Conservation (phyloP, 768 basidiomycete species). For the Mycena venus region DNA sequence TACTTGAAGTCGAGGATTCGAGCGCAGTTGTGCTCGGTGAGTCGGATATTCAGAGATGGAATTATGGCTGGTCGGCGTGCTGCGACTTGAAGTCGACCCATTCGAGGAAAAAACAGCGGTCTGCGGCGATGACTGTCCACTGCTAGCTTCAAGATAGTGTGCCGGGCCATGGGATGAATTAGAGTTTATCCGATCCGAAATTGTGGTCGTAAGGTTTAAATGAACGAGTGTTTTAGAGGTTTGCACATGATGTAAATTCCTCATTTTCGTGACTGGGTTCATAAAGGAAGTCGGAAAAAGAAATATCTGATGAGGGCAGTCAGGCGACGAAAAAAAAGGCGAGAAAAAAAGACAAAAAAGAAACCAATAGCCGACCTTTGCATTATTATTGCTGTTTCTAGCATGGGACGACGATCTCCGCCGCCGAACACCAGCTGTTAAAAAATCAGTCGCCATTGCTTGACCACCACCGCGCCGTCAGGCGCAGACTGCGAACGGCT, state of each 20-base stretch:
- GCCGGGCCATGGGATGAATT: constrained; percentile 7
- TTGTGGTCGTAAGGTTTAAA: constrained; percentile 33
- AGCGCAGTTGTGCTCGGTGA: constrained; percentile 50
- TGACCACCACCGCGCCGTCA: constrained; percentile 18
- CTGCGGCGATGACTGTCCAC: constrained; percentile 65
- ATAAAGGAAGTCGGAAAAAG: constrained; percentile 27
- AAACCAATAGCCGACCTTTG: constrained; percentile 29
- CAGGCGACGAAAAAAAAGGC: constrained; percentile 12
- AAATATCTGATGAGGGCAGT: constrained; percentile 28
- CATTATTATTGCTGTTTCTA: constrained; percentile 7
- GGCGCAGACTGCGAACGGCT: constrained; percentile 22
- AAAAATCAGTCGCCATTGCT: constrained; percentile 24
- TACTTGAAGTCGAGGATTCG: constrained; percentile 66
- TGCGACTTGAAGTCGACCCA: constrained; percentile 55
- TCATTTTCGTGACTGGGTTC: constrained; percentile 34
- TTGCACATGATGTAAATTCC: constrained; percentile 30
- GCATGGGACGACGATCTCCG: constrained; percentile 5
- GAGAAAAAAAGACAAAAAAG: constrained; percentile 17
- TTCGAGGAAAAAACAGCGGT: constrained; percentile 56
- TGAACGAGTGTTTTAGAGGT: constrained; percentile 31
- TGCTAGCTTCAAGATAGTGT: constrained; percentile 42
- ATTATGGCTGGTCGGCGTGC: constrained; percentile 58
- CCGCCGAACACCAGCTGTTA: constrained; percentile 16
- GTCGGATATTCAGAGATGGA: constrained; percentile 53
- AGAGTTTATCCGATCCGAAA: constrained; percentile 7